Base-by-base conservation (phyloP, 2,329 filamentous ascomycete species). In the Amauroascus verrucosus region DNA sequence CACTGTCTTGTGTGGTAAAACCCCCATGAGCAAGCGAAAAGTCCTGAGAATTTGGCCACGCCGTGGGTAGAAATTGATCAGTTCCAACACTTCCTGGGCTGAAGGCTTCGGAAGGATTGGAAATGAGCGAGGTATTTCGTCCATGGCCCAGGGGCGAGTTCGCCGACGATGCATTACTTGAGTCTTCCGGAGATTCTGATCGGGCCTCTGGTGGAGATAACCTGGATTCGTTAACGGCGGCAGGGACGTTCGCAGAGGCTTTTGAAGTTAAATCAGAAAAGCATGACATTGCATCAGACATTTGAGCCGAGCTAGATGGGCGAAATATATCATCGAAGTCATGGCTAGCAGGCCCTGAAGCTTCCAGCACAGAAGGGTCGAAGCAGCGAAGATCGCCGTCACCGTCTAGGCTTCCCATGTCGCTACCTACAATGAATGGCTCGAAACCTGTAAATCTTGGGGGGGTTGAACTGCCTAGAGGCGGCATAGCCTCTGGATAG, bases 111-210 rank as follows among this genome's bases (percentile, higher is more conserved):
- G 71, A 73, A 16, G 65, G 63, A 22, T 67, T 67, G 6, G 72
- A 74, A 26, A 65, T 62, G 48, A 71, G 60, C 3, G 72, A 74
- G 8, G 65, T 58, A 51, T 72, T 68, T 48, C 71, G 69, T 13
- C 65, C 54, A 56, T 72, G 71, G 52, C 70, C 67, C 16, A 64
- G 61, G 6, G 68, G 67, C 1, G 71, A 74, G 54, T 70, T 71
- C 3, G 70, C 67, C 2, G 69, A 72, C 4, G 72, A 74, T 48
- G 67, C 70, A 48, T 63, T 67, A 55, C 69, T 74, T 4, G 70
- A 72, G 38, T 67, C 66, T 53, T 70, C 72, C 1, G 67, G 66
- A 4, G 72, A 75, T 49, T 72, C 72, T n/a, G 69, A 69, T n/a
- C 69, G 67, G 3, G 70, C 70, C 52, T 72, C 64, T 16, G 70